These are phyloP conservation scores for Nelumbo lutea DNA, from an alignment of 164 flowering plant genomes.

Conservation along the genomic window DNA sequence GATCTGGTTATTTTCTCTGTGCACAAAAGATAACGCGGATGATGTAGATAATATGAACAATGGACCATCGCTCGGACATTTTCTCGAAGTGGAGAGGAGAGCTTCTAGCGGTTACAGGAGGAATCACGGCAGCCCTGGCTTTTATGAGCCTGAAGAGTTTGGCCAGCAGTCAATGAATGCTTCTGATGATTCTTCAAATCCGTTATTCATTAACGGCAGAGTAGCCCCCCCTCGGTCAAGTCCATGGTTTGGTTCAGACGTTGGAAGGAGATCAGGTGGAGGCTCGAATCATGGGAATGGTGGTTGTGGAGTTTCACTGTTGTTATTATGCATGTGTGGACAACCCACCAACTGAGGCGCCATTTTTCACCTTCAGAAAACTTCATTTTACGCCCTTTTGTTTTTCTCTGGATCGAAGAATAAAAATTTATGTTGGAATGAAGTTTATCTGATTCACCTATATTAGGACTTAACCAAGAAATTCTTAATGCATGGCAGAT, in stretches of 20 bases:
- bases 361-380: not conserved
- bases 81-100: conserved; percentile 71
- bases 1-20: conserved; percentile 52
- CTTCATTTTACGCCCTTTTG: not conserved
- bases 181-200: conserved; percentile 27
- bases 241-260: conserved; percentile 23
- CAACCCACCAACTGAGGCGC: conserved; percentile 22
- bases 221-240: conserved; percentile 52
- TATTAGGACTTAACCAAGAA: too few relatives aligned
- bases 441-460: too few relatives aligned
- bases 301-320: conserved; percentile 26
- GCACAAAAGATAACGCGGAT: conserved; percentile 31
- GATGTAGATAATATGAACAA: conserved; percentile 26
- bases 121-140: conserved; percentile 26
- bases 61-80: conserved; percentile 66
- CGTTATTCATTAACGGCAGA: conserved; percentile 48
- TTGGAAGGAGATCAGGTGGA: conserved; percentile 16
- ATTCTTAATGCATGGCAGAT: too few relatives aligned
- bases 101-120: conserved; percentile 37
- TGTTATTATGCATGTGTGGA: conserved; percentile 45
- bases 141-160: conserved; percentile 36
- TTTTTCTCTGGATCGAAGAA: too few relatives aligned
- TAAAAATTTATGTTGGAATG: too few relatives aligned
- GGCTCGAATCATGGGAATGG: conserved; percentile 22
- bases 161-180: conserved; percentile 16